phyloP scores from a whole-genome alignment of 345 rosid species.

The Salix viminalis region DNA sequence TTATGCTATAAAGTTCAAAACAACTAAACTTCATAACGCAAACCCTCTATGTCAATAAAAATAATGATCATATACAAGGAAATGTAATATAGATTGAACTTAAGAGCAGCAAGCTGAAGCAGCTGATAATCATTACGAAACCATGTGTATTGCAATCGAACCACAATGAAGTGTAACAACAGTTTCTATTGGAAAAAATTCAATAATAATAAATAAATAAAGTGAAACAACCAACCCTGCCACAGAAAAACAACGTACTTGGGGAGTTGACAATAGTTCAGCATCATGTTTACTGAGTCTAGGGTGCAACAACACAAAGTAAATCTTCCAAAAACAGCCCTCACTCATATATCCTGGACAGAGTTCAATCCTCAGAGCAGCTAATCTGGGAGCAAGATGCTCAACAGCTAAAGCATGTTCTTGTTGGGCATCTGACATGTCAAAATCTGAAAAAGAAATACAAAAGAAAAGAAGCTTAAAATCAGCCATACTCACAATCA shows the following conservation, averaged over 20 bases:
- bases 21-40: neutral
- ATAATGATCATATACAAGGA: neutral
- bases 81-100: neutral
- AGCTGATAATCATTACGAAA: neutral
- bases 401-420: slow-evolving; percentile 92
- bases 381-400: slow-evolving; percentile 68
- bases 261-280: slow-evolving; percentile 66
- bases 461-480: neutral
- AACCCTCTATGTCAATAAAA: neutral
- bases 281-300: slow-evolving; percentile 76
- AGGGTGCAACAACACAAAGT: slow-evolving; percentile 84
- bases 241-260: slow-evolving; percentile 39
- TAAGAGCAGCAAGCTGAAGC: neutral
- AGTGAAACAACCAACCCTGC: neutral
- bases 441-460: slow-evolving; percentile 49
- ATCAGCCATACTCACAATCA: neutral
- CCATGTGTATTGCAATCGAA: neutral
- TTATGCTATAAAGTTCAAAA: neutral
- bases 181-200: neutral
- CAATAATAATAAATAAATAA: neutral
- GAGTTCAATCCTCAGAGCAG: slow-evolving; percentile 76
- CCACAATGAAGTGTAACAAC: neutral
- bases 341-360: slow-evolving; percentile 92
- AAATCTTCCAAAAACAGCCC: slow-evolving; percentile 92
- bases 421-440: slow-evolving; percentile 90